Evolutionary conservation across 192 early-diverging fungal species (phyloP).

Genomic region (Coemansia sp.): DNA sequence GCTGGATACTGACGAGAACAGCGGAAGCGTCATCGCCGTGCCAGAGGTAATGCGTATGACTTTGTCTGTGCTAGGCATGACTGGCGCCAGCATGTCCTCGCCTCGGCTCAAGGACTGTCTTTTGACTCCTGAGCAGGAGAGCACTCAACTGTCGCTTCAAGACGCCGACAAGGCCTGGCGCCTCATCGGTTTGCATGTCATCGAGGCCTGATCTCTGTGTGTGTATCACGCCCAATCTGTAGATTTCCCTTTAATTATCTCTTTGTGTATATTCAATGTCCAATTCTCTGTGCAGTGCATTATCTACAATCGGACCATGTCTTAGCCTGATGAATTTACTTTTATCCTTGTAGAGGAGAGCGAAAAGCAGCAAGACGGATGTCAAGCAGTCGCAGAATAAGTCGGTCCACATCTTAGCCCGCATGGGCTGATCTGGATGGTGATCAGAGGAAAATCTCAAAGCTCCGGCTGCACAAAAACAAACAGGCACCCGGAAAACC

Average conservation of each 20-base stretch:
- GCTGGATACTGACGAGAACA: constrained; percentile 48
- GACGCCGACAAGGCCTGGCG: constrained; percentile 51
- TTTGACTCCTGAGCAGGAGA: constrained; percentile 45
- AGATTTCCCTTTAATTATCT: neutral
- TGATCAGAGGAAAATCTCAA: neutral
- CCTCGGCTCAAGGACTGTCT: constrained; percentile 30
- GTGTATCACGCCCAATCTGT: neutral
- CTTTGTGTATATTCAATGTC: neutral
- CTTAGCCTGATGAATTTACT: neutral
- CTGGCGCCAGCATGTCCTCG: constrained; percentile 20
- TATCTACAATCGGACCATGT: neutral
- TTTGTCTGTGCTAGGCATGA: constrained; percentile 49
- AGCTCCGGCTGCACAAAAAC: neutral
- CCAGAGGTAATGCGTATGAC: constrained; percentile 57
- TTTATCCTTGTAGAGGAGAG: no score
- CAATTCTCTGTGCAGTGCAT: neutral
- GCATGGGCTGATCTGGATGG: constrained; percentile 1
- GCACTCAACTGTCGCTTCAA: constrained; percentile 37
- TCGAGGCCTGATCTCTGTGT: constrained; percentile 30
- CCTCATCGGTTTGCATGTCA: constrained; percentile 51
- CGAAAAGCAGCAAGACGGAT: no score
- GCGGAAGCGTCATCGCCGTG: constrained; percentile 51
- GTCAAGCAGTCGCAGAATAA: no score
- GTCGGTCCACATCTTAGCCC: neutral
- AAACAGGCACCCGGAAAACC: constrained; percentile 1